Evolutionary conservation across 371 early-diverging fungal species (phyloP), one percentile per base, ranked within the genome.

Genomic region (Conidiobolus incongruus): DNA sequence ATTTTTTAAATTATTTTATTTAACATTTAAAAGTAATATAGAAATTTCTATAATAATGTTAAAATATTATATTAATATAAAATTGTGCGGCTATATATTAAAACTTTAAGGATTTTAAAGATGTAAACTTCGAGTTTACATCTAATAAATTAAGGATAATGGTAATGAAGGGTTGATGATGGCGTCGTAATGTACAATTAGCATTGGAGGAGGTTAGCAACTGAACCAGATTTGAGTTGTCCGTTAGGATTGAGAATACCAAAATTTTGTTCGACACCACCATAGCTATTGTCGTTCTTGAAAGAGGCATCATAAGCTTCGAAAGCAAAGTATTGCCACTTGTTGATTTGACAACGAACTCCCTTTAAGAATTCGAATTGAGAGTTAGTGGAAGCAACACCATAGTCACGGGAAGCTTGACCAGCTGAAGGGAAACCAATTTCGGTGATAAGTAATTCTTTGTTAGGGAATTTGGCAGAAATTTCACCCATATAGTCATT

Each of bases 251-350:
- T 34, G 19, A 43, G 15, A 4, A 43, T 15, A 20, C 43, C 43
- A 30, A 43, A 43, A 29, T 43, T n/a, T 10, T 30, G 16, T 34
- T 43, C 43, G 21, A n/a, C n/a, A n/a, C n/a, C n/a, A n/a, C n/a
- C n/a, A n/a, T 20, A 32, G 34, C 20, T 10, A 8, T 43, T 17
- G 4, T 34, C 43, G 10, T 20, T 22, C 35, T 43, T 43, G 33
- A 31, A 43, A 16, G 8, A 5, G n/a, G 33, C 43, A 22, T 43
- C 43, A 11, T 29, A 32, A 30, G 43, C 43, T 33, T 43, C 43
- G 7, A 43, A 17, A 21, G 33, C 17, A 15, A 33, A 43, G 21
- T 43, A 43, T 4, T 16, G 13, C 4, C 7, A 13, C 11, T 23
- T 28, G 4, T 23, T 34, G 33, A 34, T 34, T 13, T 43, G 7